These are phyloP conservation scores for Tubosaeta sp. DNA, from an alignment of 768 basidiomycete genomes.

Conservation along the genomic window DNA sequence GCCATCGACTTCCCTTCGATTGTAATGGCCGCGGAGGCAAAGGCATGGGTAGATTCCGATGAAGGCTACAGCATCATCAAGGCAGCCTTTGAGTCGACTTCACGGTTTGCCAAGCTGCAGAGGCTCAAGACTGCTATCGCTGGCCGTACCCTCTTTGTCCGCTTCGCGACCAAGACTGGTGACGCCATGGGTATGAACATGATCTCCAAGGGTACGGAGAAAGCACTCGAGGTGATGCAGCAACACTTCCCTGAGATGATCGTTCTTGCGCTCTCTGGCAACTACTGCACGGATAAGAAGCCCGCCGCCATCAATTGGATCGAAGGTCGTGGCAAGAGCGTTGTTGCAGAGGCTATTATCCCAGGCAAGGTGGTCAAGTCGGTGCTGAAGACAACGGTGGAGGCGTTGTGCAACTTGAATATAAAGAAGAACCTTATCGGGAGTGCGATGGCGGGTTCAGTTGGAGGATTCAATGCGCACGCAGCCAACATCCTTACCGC, in stretches of 20 bases:
- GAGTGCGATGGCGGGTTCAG: slow-evolving; percentile 96
- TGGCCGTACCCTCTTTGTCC: slow-evolving; percentile 87
- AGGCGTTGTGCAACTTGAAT: slow-evolving; percentile 84
- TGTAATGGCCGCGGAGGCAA: slow-evolving; percentile 74
- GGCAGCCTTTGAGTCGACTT: slow-evolving; percentile 90
- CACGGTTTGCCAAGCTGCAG: slow-evolving; percentile 85
- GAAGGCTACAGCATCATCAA: slow-evolving; percentile 75
- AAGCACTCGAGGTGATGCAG: slow-evolving; percentile 78
- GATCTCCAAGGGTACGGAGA: slow-evolving; percentile 98
- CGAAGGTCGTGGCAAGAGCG: slow-evolving; percentile 95
- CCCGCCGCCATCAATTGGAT: slow-evolving; percentile 99
- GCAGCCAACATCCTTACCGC: slow-evolving; percentile 97
- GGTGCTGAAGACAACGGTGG: slow-evolving; percentile 94
- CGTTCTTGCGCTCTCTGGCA: slow-evolving; percentile 87
- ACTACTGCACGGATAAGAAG: slow-evolving; percentile 99
- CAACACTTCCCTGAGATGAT: slow-evolving; percentile 86
- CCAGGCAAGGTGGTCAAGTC: slow-evolving; percentile 84
- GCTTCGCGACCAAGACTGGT: slow-evolving; percentile 92
- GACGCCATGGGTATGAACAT: slow-evolving; percentile 99
- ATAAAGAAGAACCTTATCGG: slow-evolving; percentile 97
- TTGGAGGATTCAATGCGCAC: slow-evolving; percentile 98
- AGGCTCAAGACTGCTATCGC: slow-evolving; percentile 86
- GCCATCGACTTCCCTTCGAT: slow-evolving; percentile 92
- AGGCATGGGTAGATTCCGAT: slow-evolving; percentile 80
- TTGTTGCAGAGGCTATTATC: slow-evolving; percentile 92